Conservation (phyloP, 2,329 filamentous ascomycete genomes). For the Xylariaceae sp. region DNA sequence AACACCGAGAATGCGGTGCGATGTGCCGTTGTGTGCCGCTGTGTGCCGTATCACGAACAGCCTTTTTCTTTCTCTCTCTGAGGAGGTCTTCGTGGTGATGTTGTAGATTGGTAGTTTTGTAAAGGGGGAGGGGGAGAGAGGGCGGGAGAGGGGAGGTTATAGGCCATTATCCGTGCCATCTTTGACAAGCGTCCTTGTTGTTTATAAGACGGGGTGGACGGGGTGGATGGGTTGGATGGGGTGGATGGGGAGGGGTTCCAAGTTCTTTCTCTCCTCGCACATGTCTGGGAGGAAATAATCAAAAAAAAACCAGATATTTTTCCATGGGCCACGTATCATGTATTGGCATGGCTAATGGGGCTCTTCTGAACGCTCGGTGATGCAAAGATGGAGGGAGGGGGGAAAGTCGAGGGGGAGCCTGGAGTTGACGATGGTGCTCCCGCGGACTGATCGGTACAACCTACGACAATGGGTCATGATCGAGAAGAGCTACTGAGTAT, state of each 20-base stretch:
- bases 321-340: background rate
- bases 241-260: background rate
- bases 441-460: background rate
- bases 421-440: background rate
- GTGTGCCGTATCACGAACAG: background rate
- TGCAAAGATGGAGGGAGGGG: background rate
- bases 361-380: too few relatives aligned
- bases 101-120: too few relatives aligned
- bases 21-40: background rate
- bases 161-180: background rate
- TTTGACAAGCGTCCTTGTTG: background rate
- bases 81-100: too few relatives aligned
- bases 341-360: background rate
- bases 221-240: too few relatives aligned
- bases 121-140: too few relatives aligned
- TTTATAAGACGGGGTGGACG: background rate
- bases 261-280: background rate
- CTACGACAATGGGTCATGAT: background rate
- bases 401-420: background rate
- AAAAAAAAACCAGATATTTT: conserved; percentile 3
- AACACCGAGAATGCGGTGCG: background rate
- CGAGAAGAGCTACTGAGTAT: background rate
- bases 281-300: background rate
- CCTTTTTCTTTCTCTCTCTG: background rate
- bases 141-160: too few relatives aligned